Percentiles rank a stretch among this genome's conserved stretches.
Evolutionary conservation across 176 grass and related monocot genomes (phyloP).

Genomic region (Musa acuminata): DNA sequence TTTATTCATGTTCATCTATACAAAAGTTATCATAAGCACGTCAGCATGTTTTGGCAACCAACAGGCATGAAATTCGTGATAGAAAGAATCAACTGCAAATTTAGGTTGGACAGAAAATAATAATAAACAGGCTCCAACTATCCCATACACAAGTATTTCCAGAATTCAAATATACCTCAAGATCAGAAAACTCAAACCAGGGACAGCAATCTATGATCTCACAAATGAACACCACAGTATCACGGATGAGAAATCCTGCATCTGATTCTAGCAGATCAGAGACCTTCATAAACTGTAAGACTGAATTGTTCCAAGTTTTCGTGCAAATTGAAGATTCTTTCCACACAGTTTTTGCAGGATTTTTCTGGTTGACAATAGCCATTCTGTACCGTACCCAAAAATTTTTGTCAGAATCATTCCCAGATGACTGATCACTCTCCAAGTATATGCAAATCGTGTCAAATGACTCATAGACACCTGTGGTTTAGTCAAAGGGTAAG

Average conservation of each 20-base stretch:
- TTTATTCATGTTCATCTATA: no score
- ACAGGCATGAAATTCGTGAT: background rate
- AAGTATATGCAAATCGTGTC: conserved; percentile 96
- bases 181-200: conserved; percentile 99
- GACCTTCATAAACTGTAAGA: conserved; percentile 95
- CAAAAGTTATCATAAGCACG: no score
- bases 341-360: conserved; percentile 70
- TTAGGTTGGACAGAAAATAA: background rate
- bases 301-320: conserved; percentile 96
- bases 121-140: background rate
- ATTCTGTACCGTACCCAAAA: conserved; percentile 98
- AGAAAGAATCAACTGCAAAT: background rate
- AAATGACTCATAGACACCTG: conserved; percentile 95
- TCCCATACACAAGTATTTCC: background rate
- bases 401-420: conserved; percentile 79
- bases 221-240: conserved; percentile 73
- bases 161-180: conserved; percentile 58
- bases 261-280: conserved; percentile 70
- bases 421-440: conserved; percentile 92
- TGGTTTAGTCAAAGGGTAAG: background rate
- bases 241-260: conserved; percentile 78
- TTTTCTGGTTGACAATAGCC: conserved; percentile 82
- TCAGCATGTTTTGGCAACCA: no score
- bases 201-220: conserved; percentile 97
- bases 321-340: conserved; percentile 97